These are phyloP conservation scores for Zizania latifolia DNA, from an alignment of 176 grass and related monocot species.

Conservation along the genomic window DNA sequence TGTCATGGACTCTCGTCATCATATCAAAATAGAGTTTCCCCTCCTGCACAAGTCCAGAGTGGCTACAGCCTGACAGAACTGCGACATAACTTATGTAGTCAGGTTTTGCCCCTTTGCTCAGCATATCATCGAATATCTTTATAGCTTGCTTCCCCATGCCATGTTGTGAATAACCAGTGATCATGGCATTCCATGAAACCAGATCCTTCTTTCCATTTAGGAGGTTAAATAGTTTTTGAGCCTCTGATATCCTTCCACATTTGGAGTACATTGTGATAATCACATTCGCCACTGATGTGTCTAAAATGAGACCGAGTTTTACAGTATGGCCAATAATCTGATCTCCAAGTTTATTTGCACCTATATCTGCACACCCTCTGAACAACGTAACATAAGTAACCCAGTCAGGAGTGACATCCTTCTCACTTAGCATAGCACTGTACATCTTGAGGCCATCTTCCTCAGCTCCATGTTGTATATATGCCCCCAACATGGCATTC, in stretches of 20 bases:
- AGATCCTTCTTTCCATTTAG: constrained; percentile 66
- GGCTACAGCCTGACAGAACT: constrained; percentile 75
- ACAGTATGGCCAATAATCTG: constrained; percentile 59
- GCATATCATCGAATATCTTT: constrained; percentile 60
- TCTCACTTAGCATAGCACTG: constrained; percentile 48
- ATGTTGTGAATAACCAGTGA: constrained; percentile 88
- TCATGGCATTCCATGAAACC: constrained; percentile 96
- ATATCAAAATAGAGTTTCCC: constrained; percentile 77
- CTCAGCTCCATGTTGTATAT: constrained; percentile 70
- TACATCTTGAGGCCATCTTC: constrained; percentile 90
- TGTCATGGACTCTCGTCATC: constrained; percentile 56
- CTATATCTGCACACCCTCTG: constrained; percentile 71
- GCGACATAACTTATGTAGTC: constrained; percentile 97
- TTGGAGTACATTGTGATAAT: constrained; percentile 92
- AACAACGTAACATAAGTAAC: constrained; percentile 82
- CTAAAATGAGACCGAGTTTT: constrained; percentile 58
- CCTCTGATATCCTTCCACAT: constrained; percentile 77
- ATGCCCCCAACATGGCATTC: constrained; percentile 82
- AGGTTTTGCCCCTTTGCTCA: constrained; percentile 50
- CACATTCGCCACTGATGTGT: constrained; percentile 57
- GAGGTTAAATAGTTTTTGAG: constrained; percentile 56
- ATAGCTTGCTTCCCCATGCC: constrained; percentile 80
- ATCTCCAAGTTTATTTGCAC: constrained; percentile 66
- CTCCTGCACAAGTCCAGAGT: constrained; percentile 66
- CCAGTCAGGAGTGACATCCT: constrained; percentile 68